Evolutionary conservation across 805 yeast species (phyloP).

Genomic region (Spathaspora boniae): DNA sequence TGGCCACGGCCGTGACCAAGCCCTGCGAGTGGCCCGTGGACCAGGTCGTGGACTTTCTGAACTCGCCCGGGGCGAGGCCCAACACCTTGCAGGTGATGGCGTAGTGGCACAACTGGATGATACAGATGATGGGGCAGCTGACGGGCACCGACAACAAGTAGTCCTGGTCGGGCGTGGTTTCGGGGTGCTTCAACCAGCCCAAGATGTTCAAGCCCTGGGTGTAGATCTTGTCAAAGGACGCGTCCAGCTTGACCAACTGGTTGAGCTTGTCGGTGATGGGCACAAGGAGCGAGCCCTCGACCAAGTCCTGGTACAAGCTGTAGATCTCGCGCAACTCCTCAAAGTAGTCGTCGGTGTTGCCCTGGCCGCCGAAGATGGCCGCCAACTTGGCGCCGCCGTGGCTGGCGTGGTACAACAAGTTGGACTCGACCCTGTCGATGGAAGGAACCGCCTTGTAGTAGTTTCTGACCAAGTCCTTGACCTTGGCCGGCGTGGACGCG

Average conservation of each 20-base stretch:
- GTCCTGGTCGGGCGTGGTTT: constrained; percentile 84
- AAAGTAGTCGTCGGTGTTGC: constrained; percentile 95
- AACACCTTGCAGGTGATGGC: constrained; percentile 81
- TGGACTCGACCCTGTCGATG: constrained; percentile 22
- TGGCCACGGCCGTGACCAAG: constrained; percentile 87
- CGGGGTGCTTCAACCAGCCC: constrained; percentile 82
- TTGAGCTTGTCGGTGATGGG: constrained; percentile 68
- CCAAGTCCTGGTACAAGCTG: constrained; percentile 69
- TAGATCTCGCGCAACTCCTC: constrained; percentile 90
- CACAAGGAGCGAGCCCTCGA: constrained; percentile 67
- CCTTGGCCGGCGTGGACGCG: constrained; percentile 69
- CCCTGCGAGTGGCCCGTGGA: constrained; percentile 91
- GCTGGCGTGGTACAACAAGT: constrained; percentile 62
- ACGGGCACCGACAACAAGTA: constrained; percentile 89
- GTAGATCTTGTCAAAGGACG: constrained; percentile 80
- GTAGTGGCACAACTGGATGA: constrained; percentile 91
- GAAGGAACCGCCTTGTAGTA: constrained; percentile 51
- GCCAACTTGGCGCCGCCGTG: constrained; percentile 52
- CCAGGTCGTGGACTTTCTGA: constrained; percentile 64
- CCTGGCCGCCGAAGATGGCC: constrained; percentile 98
- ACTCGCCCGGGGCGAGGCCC: constrained; percentile 87
- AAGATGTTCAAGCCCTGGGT: constrained; percentile 90
- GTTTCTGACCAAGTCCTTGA: constrained; percentile 69
- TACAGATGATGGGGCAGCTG: constrained; percentile 95
- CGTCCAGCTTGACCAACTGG: constrained; percentile 63